phyloP scores from a whole-genome alignment of 1,284 basidiomycete genomes.

The Vanrija humicola region DNA sequence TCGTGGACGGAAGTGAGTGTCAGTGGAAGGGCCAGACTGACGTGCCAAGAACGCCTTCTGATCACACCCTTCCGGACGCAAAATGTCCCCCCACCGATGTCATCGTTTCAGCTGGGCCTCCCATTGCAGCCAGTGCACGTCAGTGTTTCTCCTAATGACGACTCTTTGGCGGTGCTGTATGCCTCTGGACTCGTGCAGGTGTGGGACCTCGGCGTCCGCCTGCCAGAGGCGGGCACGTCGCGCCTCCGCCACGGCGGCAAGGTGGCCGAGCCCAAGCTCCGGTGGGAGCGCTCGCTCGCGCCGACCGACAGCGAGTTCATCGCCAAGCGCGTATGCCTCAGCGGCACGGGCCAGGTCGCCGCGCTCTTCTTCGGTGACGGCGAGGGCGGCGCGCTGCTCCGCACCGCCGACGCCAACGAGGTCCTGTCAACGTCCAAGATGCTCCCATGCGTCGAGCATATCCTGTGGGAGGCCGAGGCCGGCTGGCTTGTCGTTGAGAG shows the following conservation, averaged over 20 bases:
- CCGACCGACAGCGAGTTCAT: conserved; percentile 26
- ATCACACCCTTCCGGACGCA: conserved; percentile 90
- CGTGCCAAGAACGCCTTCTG: conserved; percentile 60
- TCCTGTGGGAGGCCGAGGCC: conserved; percentile 27
- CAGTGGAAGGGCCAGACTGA: not conserved
- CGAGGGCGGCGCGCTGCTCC: conserved; percentile 2
- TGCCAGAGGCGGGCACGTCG: conserved; percentile 48
- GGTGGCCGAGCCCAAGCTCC: conserved; percentile 54
- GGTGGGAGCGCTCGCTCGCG: conserved; percentile 52
- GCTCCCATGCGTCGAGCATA: conserved; percentile 19
- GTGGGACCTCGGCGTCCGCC: conserved; percentile 64
- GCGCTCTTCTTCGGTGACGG: conserved; percentile 23
- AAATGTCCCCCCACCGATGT: conserved; percentile 95
- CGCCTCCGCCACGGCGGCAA: conserved; percentile 58
- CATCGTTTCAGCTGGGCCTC: conserved; percentile 62
- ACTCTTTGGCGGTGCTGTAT: conserved; percentile 66
- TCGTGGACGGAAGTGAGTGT: conserved; percentile 79
- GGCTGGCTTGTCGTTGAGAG: conserved; percentile 30
- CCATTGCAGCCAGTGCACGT: conserved; percentile 61
- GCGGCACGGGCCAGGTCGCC: conserved; percentile 26
- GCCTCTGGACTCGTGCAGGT: conserved; percentile 55
- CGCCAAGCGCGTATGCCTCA: conserved; percentile 34
- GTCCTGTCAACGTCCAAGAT: not conserved
- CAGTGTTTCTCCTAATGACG: conserved; percentile 58
- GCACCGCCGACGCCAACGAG: conserved; percentile 9